These are phyloP conservation scores for Ambrosia trifida DNA, from an alignment of 129 eudicot genomes.

Conservation along the genomic window DNA sequence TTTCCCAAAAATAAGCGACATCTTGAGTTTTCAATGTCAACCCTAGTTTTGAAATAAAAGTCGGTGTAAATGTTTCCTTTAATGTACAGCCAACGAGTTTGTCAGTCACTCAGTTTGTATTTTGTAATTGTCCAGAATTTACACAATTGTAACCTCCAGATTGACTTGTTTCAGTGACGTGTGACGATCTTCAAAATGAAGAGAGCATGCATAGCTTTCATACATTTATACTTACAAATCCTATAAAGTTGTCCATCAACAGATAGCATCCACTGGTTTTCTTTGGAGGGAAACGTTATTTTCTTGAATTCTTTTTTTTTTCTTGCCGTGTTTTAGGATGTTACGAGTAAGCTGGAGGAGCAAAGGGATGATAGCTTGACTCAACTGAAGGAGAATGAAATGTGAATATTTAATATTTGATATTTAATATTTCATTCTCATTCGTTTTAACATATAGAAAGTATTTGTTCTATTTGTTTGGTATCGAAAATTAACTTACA, in stretches of 20 bases:
- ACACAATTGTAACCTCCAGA: not conserved
- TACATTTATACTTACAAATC: not conserved
- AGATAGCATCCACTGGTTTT: not conserved
- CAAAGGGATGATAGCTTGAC: slow-evolving; percentile 79
- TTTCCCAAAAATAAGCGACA: no score
- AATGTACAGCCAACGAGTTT: not conserved
- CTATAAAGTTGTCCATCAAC: not conserved
- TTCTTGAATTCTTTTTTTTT: not conserved
- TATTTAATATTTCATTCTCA: not conserved
- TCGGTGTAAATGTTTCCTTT: not conserved
- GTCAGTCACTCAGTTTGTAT: no score
- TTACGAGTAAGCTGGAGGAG: slow-evolving; percentile 83
- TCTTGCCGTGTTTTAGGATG: slow-evolving; percentile 57
- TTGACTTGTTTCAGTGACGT: not conserved
- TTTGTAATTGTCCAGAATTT: no score
- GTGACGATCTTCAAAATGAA: not conserved
- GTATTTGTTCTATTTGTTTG: slow-evolving; percentile 1
- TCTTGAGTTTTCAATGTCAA: not conserved
- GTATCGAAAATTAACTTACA: slow-evolving; percentile 12
- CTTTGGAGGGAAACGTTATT: not conserved
- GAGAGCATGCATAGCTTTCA: not conserved
- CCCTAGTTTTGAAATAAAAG: not conserved
- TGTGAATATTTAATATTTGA: slow-evolving; percentile 46
- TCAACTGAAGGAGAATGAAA: slow-evolving; percentile 89
- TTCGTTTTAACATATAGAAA: not conserved